Evolutionary conservation across 371 early-diverging fungal genomes (phyloP).

Genomic region (Mucor ambiguus): DNA sequence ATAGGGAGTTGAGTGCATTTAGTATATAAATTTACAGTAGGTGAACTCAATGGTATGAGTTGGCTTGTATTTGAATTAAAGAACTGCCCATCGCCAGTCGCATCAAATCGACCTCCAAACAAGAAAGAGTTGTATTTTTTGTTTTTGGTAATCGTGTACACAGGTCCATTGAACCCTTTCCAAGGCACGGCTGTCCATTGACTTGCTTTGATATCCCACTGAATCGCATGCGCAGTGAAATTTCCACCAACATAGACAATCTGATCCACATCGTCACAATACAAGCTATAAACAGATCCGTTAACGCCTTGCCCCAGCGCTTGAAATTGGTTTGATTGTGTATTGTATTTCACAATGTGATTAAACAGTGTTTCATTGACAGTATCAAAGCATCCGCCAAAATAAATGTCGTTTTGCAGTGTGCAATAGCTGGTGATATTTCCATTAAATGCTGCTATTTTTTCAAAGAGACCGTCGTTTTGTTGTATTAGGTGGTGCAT

Average conservation of each 20-base stretch:
- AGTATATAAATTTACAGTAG: slow-evolving; percentile 11
- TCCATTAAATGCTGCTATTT: slow-evolving; percentile 8
- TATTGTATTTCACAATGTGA: slow-evolving; percentile 41
- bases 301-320: slow-evolving; percentile 58
- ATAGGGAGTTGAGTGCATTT: not conserved
- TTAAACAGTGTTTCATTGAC: slow-evolving; percentile 27
- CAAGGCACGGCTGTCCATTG: slow-evolving; percentile 17
- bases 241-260: slow-evolving; percentile 51
- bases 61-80: slow-evolving; percentile 23
- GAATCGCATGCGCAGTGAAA: slow-evolving; percentile 26
- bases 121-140: slow-evolving; percentile 14
- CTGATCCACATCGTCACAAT: slow-evolving; percentile 50
- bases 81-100: slow-evolving; percentile 24
- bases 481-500: not conserved
- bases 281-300: slow-evolving; percentile 59
- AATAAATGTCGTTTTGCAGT: slow-evolving; percentile 34
- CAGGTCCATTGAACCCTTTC: slow-evolving; percentile 32
- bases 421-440: slow-evolving; percentile 16
- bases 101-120: slow-evolving; percentile 36
- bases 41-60: slow-evolving; percentile 12
- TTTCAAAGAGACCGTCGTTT: not conserved
- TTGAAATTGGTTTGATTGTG: slow-evolving; percentile 27
- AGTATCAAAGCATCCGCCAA: slow-evolving; percentile 41
- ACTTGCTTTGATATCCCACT: slow-evolving; percentile 9
- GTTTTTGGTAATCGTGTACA: slow-evolving; percentile 24